A percentile compares a stretch with the other conserved stretches of the same genome.
Conservation (phyloP, 768 basidiomycete genomes). For the Chiua virens region DNA sequence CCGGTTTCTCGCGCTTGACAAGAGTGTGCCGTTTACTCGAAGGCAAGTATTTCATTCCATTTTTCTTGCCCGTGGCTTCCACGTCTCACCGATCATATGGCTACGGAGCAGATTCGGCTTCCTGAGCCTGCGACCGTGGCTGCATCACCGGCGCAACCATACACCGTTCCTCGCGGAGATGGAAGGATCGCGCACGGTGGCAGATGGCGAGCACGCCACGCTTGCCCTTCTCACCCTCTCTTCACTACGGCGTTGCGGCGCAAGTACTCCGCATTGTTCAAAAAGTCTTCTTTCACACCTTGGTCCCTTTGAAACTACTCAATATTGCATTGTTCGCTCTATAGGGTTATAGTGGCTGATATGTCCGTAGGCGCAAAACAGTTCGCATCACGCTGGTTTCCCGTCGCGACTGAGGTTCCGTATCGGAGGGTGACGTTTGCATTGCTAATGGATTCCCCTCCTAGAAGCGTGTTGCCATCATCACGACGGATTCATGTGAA, state of each 20-base stretch:
- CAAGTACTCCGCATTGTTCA: conserved; percentile 2
- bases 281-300: background rate
- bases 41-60: conserved; percentile 7
- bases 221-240: conserved; percentile 9
- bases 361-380: conserved; percentile 8
- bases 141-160: background rate
- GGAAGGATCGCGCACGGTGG: background rate
- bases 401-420: conserved; percentile 12
- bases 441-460: conserved; percentile 6
- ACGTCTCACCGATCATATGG: background rate
- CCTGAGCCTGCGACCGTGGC: too few species aligned
- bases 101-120: conserved; percentile 7
- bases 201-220: conserved; percentile 8
- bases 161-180: conserved; percentile 8
- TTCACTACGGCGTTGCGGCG: conserved; percentile 2
- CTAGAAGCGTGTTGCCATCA: background rate
- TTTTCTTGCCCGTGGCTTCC: conserved; percentile 2
- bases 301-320: conserved; percentile 13
- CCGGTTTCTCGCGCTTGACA: background rate
- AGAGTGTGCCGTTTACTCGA: background rate
- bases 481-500: background rate
- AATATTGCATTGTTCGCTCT: conserved; percentile 24
- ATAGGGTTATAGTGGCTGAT: conserved; percentile 18
- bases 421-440: background rate
- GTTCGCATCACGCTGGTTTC: conserved; percentile 10